phyloP scores from a whole-genome alignment of 148 eudicot genomes.

The Cornus suecica region DNA sequence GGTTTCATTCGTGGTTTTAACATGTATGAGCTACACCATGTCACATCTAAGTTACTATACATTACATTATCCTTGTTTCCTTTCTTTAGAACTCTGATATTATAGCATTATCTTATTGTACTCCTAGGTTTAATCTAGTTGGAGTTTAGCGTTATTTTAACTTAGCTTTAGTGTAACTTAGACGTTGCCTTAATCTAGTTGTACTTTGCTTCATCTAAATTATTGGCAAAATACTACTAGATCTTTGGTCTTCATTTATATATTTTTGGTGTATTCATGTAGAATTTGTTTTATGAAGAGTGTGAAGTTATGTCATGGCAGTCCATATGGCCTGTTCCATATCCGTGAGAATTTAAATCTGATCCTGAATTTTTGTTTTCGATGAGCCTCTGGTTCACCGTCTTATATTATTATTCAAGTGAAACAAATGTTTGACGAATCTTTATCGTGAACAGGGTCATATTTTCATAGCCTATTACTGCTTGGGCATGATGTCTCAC shows the following conservation, averaged over 20 bases:
- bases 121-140: too few species aligned
- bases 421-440: neutral
- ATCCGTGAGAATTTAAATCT: neutral
- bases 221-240: neutral
- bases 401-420: neutral
- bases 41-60: too few species aligned
- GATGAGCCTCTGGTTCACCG: neutral
- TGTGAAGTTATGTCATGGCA: neutral
- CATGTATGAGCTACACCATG: too few species aligned
- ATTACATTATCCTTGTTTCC: too few species aligned
- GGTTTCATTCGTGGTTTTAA: too few species aligned
- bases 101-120: too few species aligned
- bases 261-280: neutral
- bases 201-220: neutral
- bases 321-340: neutral
- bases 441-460: neutral
- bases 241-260: neutral
- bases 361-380: neutral
- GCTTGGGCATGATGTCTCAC: neutral
- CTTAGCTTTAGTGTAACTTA: too few species aligned
- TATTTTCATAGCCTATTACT: neutral
- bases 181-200: too few species aligned
- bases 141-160: too few species aligned
- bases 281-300: neutral
- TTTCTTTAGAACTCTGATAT: too few species aligned